Percentiles rank a stretch among this genome's conserved stretches.
Conservation (phyloP, 257 asterid species). For the Petunia secreta region DNA sequence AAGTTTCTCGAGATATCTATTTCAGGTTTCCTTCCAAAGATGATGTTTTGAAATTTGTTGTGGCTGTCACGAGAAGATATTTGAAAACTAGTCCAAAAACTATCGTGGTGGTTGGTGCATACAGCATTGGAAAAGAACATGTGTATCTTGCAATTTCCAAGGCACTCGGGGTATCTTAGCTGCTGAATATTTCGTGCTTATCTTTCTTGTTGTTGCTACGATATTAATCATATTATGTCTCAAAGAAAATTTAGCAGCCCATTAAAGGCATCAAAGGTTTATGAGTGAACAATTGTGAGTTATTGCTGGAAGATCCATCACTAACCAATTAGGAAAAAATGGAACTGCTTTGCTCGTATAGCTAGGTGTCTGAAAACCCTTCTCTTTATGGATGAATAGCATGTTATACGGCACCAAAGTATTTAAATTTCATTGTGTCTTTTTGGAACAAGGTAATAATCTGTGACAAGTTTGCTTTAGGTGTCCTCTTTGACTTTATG, state of each 20-base stretch:
- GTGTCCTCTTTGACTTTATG: background rate
- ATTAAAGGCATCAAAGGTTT: background rate
- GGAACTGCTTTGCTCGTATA: background rate
- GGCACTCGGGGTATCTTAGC: slow-evolving; percentile 38
- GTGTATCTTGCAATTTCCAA: slow-evolving; percentile 41
- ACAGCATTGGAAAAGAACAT: slow-evolving; percentile 44
- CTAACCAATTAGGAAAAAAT: background rate
- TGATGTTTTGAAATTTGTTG: slow-evolving; percentile 37
- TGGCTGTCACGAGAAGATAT: slow-evolving; percentile 27
- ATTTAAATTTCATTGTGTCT: slow-evolving; percentile 17
- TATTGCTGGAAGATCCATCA: background rate
- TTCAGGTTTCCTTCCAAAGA: slow-evolving; percentile 40
- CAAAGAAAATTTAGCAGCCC: background rate
- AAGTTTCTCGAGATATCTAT: background rate
- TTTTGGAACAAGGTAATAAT: slow-evolving; percentile 3
- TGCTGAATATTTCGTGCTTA: background rate
- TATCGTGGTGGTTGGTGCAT: slow-evolving; percentile 40
- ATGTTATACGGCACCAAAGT: slow-evolving; percentile 5
- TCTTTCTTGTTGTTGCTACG: background rate
- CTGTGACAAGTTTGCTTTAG: background rate
- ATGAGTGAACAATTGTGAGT: background rate
- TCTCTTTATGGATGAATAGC: slow-evolving; percentile 25
- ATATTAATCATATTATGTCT: background rate
- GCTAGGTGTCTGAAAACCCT: background rate
- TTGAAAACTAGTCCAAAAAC: slow-evolving; percentile 30